phyloP scores from a whole-genome alignment of 306 rosid genomes.

The Abrus precatorius region DNA sequence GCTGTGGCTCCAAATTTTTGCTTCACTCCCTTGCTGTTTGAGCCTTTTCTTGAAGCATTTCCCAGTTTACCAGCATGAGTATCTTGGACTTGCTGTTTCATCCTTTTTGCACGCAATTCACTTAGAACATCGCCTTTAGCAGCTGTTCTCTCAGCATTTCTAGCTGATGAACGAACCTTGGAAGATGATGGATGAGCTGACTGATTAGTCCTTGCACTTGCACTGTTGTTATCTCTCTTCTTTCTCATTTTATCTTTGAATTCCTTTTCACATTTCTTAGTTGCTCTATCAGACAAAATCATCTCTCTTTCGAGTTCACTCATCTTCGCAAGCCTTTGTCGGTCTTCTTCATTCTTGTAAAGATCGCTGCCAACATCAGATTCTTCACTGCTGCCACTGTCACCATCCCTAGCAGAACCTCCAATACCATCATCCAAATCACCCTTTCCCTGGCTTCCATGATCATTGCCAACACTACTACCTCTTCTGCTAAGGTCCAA shows the following conservation, averaged over 20 bases:
- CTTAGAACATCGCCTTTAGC: constrained; percentile 58
- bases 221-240: constrained; percentile 52
- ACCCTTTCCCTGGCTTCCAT: constrained; percentile 34
- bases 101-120: constrained; percentile 63
- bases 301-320: constrained; percentile 76
- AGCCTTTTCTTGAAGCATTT: constrained; percentile 40
- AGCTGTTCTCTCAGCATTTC: constrained; percentile 64
- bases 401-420: constrained; percentile 44
- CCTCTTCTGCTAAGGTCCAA: constrained; percentile 48
- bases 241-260: constrained; percentile 57
- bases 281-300: constrained; percentile 67
- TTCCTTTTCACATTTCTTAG: constrained; percentile 61
- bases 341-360: constrained; percentile 70
- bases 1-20: constrained; percentile 17
- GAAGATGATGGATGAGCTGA: constrained; percentile 49
- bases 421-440: constrained; percentile 14
- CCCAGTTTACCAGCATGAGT: constrained; percentile 24
- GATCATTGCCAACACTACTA: constrained; percentile 10
- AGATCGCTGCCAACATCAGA: constrained; percentile 72
- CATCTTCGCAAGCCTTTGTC: constrained; percentile 63
- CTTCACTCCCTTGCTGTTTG: constrained; percentile 44
- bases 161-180: constrained; percentile 64
- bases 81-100: constrained; percentile 59
- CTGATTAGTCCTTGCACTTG: constrained; percentile 33
- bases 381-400: constrained; percentile 58